Base-by-base conservation (phyloP, 129 eudicot species). In the Arctium minus region DNA sequence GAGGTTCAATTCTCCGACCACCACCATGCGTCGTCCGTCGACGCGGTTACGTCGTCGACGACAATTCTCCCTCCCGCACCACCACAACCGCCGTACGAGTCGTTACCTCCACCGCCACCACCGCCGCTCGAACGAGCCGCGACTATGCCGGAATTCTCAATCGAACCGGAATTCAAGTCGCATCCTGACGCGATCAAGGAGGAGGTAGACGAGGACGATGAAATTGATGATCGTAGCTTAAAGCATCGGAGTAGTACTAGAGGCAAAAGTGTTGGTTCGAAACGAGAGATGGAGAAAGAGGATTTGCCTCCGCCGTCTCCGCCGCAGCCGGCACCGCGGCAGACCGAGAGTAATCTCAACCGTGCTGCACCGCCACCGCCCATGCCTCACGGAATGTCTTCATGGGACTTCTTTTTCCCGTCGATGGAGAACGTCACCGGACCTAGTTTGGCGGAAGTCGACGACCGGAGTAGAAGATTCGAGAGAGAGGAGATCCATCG, bases 121-220 rank as follows among this genome's bases (percentile, higher is more conserved):
- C 67, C 89, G 30, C 88, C 95, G 2, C 92, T 96, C 35, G 96
- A 93, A 56, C 87, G 97, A 6, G 98, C 98, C 1, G 70, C 88
- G 13, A 84, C 95, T 30, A 89, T 89, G 95, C 98, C 98, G 13
- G 95, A 93, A 40, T 86, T 90, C 3, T 29, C 80, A 6, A 76
- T 87, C 3, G 85, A 86, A 35, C 86, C 92, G 38, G 93, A 87
- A 0, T 42, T 53, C 44, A 80, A 82, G 1, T 60, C 77, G 5
- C 90, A 80, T 36, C 72, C 89, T 15, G 97, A 90, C 18, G 83
- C 97, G 68, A 96, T 96, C 35, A 86, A 87, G 2, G 97, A 94
- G 27, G 97, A 91, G 36, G 92, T 70, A 10, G 79, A 86, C 11
- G 97, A 89, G 79, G 94, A 87, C 75, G 91, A 89, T 3, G 87